phyloP scores from a whole-genome alignment of 1,139 yeast genomes.

The Pichia sp. region DNA sequence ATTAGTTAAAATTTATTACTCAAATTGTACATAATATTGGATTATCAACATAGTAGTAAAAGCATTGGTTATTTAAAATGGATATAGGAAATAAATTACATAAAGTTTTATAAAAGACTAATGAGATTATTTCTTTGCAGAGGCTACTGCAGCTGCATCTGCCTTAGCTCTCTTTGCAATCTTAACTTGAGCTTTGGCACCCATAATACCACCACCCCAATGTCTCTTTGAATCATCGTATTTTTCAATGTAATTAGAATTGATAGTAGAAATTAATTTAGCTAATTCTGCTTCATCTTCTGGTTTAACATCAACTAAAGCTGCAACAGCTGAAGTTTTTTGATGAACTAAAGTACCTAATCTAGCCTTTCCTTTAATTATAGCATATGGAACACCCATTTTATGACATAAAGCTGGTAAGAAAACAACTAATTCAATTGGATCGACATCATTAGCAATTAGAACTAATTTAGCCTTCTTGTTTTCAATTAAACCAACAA shows the following conservation, averaged over 20 bases:
- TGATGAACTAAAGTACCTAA: constrained; percentile 95
- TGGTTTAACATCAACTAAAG: constrained; percentile 86
- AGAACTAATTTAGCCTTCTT: constrained; percentile 95
- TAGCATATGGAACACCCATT: constrained; percentile 99
- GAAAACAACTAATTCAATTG: constrained; percentile 93
- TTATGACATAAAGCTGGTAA: constrained; percentile 98
- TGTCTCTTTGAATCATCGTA: constrained; percentile 94
- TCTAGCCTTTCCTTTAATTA: constrained; percentile 98
- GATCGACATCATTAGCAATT: constrained; percentile 98
- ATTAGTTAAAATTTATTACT: no score
- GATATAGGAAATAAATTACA: no score
- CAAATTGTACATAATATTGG: no score
- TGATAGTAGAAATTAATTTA: constrained; percentile 83
- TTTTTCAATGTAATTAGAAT: constrained; percentile 86
- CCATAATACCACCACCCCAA: constrained; percentile 99
- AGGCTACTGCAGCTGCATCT: constrained; percentile 31
- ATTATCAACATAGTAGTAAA: no score
- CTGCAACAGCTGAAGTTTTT: constrained; percentile 96
- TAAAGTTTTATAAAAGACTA: not conserved
- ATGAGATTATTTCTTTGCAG: constrained; percentile 16
- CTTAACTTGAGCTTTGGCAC: constrained; percentile 85
- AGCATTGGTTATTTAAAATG: no score
- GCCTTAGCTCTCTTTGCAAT: constrained; percentile 40
- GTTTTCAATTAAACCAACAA: constrained; percentile 93
- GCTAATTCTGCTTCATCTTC: constrained; percentile 95